Evolutionary conservation across 2,329 filamentous ascomycete species (phyloP).

Genomic region (Aureobasidium sp.): DNA sequence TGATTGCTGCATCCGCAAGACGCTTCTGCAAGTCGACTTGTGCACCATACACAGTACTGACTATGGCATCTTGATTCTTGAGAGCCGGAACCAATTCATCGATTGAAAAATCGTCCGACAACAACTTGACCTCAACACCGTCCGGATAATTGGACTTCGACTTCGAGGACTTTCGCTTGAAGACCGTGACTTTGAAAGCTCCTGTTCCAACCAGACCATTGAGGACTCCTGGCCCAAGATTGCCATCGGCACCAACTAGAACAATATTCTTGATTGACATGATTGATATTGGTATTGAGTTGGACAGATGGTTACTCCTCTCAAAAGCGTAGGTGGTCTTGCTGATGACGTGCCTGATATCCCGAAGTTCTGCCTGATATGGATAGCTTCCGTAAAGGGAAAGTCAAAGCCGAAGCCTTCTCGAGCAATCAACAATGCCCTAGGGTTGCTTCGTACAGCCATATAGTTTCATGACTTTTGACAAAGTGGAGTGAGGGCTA

Average conservation of each 20-base stretch:
- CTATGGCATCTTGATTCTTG: slow-evolving; percentile 50
- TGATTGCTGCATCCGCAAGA: slow-evolving; percentile 52
- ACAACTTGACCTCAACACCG: slow-evolving; percentile 35
- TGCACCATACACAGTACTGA: slow-evolving; percentile 40
- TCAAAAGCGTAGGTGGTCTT: background rate
- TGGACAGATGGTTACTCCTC: background rate
- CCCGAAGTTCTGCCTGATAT: slow-evolving; percentile 12
- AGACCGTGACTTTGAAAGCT: slow-evolving; percentile 49
- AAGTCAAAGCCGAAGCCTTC: background rate
- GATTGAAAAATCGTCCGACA: slow-evolving; percentile 42
- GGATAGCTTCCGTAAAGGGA: background rate
- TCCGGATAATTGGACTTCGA: slow-evolving; percentile 33
- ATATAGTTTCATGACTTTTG: background rate
- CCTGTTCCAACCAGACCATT: slow-evolving; percentile 32
- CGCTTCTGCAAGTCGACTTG: slow-evolving; percentile 40
- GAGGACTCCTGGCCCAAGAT: slow-evolving; percentile 38
- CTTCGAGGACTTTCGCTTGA: slow-evolving; percentile 40
- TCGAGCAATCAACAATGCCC: background rate
- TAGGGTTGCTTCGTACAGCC: background rate
- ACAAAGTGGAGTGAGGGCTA: background rate
- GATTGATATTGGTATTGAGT: background rate
- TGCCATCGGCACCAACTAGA: slow-evolving; percentile 39
- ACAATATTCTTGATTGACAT: slow-evolving; percentile 37
- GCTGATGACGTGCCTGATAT: background rate
- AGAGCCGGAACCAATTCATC: slow-evolving; percentile 46